Base-by-base conservation (phyloP, 257 asterid species). In the Lantana camara region DNA sequence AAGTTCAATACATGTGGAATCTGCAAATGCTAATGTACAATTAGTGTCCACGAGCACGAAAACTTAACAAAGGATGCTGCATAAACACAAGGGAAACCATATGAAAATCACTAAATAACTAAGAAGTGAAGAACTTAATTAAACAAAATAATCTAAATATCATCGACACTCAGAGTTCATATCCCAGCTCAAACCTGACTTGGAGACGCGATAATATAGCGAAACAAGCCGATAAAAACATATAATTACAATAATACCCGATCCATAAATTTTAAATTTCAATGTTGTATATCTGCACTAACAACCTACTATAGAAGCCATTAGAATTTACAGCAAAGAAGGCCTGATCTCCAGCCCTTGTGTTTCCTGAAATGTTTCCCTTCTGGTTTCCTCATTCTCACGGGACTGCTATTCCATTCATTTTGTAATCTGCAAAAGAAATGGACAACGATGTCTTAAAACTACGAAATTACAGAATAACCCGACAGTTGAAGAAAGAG, bases 351-450 rank as follows among this genome's bases (percentile, higher is more conserved):
- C 98, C 98, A 91, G 24, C 92, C 75, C 74, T 38, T 78, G 42
- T 76, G 88, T 58, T 76, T 88, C 37, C 81, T 79, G 14, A 71
- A 71, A 66, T 78, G 79, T 40, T 82, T 73, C 66, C 82, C 54
- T 1, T 82, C 91, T 8, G 82, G 86, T 64, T 82, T 81, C 11
- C 67, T 75, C 95, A 88, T 86, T 48, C 94, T 76, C 41, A 76
- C 91, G 0, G 98, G 98, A 78, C 96, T 91, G 75, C 85, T 75
- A 20, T 76, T 86, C 95, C 95, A 91, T 70, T 89, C 98, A 9
- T 80, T 35, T 63, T 77, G 96, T 67, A 91, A 74, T 62, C 98
- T 89, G 91, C 60, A 51, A 48, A 24, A 24, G 4, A 42, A 51
- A 64, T 5, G 15, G 11, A 4, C 21, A 4, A 50, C 48, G 13